phyloP scores from a whole-genome alignment of 345 rosid genomes.

The Eucalyptus cloeziana region DNA sequence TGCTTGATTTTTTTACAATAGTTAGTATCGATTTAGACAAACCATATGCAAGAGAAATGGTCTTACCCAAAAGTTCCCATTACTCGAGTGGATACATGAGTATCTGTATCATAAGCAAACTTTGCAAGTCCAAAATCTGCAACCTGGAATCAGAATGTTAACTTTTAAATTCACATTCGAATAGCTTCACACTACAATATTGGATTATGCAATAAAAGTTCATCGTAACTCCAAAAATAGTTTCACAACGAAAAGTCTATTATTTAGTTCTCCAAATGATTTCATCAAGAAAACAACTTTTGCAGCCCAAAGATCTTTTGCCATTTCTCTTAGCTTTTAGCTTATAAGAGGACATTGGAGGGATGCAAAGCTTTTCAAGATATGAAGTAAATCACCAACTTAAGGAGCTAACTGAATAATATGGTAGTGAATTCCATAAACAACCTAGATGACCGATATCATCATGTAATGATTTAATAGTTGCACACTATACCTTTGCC shows the following conservation, averaged over 20 bases:
- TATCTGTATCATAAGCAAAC: conserved; percentile 49
- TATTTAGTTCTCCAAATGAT: neutral
- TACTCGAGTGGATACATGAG: conserved; percentile 82
- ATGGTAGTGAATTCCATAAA: neutral
- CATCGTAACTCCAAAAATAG: neutral
- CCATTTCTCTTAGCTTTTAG: neutral
- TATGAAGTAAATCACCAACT: neutral
- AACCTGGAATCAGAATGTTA: conserved; percentile 18
- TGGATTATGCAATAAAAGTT: neutral
- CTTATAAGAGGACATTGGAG: neutral
- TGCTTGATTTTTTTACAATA: neutral
- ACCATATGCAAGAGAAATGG: neutral
- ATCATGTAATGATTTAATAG: neutral
- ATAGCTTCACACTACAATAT: neutral
- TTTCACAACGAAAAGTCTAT: neutral
- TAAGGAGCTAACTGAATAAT: neutral
- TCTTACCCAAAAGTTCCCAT: conserved; percentile 93
- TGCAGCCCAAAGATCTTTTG: neutral
- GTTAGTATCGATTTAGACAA: fast-evolving
- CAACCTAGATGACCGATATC: too few relatives aligned
- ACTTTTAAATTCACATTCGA: fast-evolving
- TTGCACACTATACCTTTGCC: neutral
- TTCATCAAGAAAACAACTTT: neutral
- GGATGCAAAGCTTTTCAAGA: too few relatives aligned
- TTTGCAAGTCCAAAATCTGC: conserved; percentile 95